phyloP scores from a whole-genome alignment of 805 yeast species.

The Jamesozyma lodderae region DNA sequence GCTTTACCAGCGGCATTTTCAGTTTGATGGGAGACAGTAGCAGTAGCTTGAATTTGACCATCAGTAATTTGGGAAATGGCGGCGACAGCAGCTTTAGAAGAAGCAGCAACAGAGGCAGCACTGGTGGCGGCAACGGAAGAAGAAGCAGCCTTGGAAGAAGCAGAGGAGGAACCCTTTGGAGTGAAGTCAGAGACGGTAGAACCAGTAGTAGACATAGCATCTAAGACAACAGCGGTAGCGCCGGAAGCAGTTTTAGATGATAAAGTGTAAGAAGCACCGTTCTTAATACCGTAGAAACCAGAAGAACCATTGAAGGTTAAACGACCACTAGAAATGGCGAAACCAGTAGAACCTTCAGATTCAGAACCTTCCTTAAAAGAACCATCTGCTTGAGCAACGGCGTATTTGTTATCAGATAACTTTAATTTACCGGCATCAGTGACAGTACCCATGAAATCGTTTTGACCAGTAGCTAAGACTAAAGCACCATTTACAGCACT shows the following conservation, averaged over 20 bases:
- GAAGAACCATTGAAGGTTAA: conserved; percentile 9
- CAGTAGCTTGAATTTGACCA: conserved; percentile 36
- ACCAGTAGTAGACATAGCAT: conserved; percentile 5
- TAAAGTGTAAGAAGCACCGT: conserved; percentile 19
- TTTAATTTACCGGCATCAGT: conserved; percentile 29
- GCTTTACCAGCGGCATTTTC: conserved; percentile 22
- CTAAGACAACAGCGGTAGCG: conserved; percentile 6
- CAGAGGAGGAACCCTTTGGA: background rate
- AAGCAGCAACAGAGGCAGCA: conserved; percentile 11
- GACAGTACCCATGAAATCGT: conserved; percentile 15
- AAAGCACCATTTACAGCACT: conserved; percentile 9
- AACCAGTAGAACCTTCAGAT: conserved; percentile 27
- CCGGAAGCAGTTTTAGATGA: conserved; percentile 17
- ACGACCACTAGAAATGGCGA: conserved; percentile 26
- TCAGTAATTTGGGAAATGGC: conserved; percentile 34
- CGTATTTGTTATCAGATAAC: conserved; percentile 25
- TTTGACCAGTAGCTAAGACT: conserved; percentile 6
- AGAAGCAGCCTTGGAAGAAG: background rate
- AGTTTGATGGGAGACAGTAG: conserved; percentile 14
- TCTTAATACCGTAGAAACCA: conserved; percentile 35
- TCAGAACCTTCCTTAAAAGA: conserved; percentile 16
- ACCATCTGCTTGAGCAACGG: conserved; percentile 22
- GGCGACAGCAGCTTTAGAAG: conserved; percentile 22
- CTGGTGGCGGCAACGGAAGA: conserved; percentile 13
- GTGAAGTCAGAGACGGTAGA: background rate